Conservation (phyloP, 441 rosid genomes). For the Omphalea diandra region DNA sequence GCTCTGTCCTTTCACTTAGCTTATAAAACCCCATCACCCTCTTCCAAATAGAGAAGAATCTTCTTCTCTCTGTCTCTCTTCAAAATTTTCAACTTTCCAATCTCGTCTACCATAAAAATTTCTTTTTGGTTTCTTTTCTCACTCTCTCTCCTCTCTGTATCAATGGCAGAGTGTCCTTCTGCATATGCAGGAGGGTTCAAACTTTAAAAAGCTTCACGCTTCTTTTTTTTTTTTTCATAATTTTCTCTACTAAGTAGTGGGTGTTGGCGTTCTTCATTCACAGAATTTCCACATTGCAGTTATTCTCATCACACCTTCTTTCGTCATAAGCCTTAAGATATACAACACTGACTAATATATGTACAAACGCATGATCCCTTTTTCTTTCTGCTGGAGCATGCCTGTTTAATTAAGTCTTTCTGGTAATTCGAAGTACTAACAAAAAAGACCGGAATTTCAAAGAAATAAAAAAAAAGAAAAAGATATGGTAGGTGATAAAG, state of each 20-base stretch:
- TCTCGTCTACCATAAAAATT: neutral
- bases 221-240: neutral
- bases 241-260: constrained; percentile 4
- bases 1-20: constrained; percentile 19
- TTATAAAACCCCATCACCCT: constrained; percentile 14
- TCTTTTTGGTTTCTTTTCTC: too few species aligned
- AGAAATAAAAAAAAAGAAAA: neutral
- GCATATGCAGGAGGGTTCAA: neutral
- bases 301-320: constrained; percentile 1
- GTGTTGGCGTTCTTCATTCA: constrained; percentile 13
- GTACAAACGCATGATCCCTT: neutral
- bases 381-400: too few species aligned
- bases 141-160: neutral
- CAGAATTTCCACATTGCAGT: constrained; percentile 16
- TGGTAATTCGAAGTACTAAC: neutral
- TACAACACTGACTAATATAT: neutral
- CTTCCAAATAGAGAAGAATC: neutral
- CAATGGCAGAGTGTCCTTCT: neutral
- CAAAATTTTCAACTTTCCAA: constrained; percentile 8
- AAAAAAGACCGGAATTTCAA: neutral
- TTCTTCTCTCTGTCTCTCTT: neutral
- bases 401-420: too few species aligned
- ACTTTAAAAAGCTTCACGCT: neutral
- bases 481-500: constrained; percentile 29
- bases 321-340: neutral